Percentiles rank a stretch among this genome's conserved stretches.
These are phyloP conservation scores for Astragalus glycyphyllos DNA, from an alignment of 306 rosid species.

Conservation along the genomic window DNA sequence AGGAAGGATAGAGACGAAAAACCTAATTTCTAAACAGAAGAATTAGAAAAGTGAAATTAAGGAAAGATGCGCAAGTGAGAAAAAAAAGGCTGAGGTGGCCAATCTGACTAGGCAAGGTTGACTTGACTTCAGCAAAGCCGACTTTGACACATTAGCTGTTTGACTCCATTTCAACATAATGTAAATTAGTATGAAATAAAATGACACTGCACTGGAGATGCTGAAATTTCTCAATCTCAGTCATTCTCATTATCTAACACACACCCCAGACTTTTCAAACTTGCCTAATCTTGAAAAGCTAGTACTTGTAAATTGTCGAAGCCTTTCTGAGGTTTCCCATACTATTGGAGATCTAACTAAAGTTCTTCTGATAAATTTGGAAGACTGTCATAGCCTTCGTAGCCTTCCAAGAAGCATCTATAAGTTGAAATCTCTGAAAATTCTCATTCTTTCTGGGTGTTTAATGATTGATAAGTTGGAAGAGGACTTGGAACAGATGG, in stretches of 20 bases:
- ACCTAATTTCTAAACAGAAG: no score
- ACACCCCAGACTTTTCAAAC: conserved; percentile 46
- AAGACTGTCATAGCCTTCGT: conserved; percentile 34
- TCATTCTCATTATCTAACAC: conserved; percentile 40
- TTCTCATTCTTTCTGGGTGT: conserved; percentile 45
- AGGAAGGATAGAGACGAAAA: no score
- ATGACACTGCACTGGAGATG: neutral
- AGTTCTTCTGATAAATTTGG: conserved; percentile 39
- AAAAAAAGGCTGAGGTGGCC: no score
- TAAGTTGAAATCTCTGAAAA: conserved; percentile 39
- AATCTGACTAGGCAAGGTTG: no score
- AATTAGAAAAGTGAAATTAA: no score
- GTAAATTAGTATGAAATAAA: neutral
- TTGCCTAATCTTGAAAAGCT: conserved; percentile 51
- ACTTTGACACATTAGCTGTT: no score
- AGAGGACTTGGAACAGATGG: conserved; percentile 42
- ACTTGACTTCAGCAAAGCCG: no score
- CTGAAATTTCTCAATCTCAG: conserved; percentile 51
- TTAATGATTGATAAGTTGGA: conserved; percentile 40
- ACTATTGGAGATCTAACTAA: conserved; percentile 29
- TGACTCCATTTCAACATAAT: no score
- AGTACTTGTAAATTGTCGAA: conserved; percentile 41
- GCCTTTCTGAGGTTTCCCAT: conserved; percentile 13
- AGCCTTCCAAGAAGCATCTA: conserved; percentile 48
- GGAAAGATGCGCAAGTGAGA: no score